Evolutionary conservation across 2,329 filamentous ascomycete genomes (phyloP), one percentile per base, ranked within the genome.

Genomic region (Raffaelea arxii): DNA sequence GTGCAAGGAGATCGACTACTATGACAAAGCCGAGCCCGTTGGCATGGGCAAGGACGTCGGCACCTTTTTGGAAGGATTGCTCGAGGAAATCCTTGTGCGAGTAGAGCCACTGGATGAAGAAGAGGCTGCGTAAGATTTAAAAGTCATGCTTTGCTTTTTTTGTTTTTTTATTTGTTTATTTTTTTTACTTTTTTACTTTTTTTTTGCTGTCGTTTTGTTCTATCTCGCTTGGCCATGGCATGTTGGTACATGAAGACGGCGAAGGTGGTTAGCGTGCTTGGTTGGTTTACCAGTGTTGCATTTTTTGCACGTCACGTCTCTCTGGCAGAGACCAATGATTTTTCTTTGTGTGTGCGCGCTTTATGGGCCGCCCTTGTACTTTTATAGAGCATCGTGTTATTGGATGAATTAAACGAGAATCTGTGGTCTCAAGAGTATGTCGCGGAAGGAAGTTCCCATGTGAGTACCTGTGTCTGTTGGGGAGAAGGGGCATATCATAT

Each of bases 21-120:
- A 82, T 65, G 92, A 98, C 64, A 84, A 84, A 61, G 78, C 82
- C 38, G 85, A 88, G 55, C 87, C 89, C 6, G 88, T 97, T 11
- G 88, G 89, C 1, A 96, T 97, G 91, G 91, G 89, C 0, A 82
- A 87, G 39, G 90, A 91, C 23, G 89, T 95, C 2, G 81, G 82
- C 39, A 87, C 86, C 1, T 94, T 97, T 55, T 66, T 97, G 7
- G 92, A 98, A 63, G 91, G 90, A 0, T 78, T 97, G 52, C 68
- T 98, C 27, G 92, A 98, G 63, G 92, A 98, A 69, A 84, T 98
- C 22, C 69, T 98, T 21, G 89, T 96, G 30, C 71, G 92, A 47
- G 87, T 97, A 14, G 91, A 97, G 67, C 86, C 90, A 4, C 72
- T 89, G 51, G 86, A 92, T 57, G 86, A 88, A 55, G 77, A 79